These are phyloP conservation scores for Eragrostis tef DNA, from an alignment of 202 grass and related monocot species.

Conservation along the genomic window DNA sequence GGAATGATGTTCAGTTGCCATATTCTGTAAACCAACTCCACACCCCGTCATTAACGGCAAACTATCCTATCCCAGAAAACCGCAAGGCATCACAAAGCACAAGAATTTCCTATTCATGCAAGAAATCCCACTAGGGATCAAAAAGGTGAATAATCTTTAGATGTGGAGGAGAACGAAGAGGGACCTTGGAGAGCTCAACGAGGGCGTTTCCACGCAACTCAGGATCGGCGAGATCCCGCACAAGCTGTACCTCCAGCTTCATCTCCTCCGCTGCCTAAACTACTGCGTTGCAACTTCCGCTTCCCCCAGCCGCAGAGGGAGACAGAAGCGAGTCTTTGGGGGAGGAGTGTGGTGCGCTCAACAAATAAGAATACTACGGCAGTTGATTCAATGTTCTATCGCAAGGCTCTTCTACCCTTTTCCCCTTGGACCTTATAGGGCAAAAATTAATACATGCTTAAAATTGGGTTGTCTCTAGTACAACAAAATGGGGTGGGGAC, in stretches of 20 bases:
- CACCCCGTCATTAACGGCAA: slow-evolving; percentile 1
- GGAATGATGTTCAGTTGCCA: slow-evolving; percentile 8
- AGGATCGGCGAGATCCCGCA: slow-evolving; percentile 53
- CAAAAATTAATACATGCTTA: slow-evolving; percentile 12
- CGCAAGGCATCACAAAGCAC: slow-evolving; percentile 2
- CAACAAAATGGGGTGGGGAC: not conserved
- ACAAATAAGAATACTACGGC: not conserved
- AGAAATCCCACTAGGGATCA: slow-evolving; percentile 19
- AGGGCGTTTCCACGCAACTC: slow-evolving; percentile 75
- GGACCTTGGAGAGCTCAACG: slow-evolving; percentile 70
- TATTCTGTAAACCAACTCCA: not conserved
- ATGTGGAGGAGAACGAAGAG: not conserved
- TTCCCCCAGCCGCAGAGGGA: slow-evolving; percentile 8
- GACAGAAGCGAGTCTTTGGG: slow-evolving; percentile 30
- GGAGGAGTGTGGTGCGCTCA: slow-evolving; percentile 42
- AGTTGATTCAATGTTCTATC: not conserved
- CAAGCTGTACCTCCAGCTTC: slow-evolving; percentile 54
- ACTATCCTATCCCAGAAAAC: not conserved
- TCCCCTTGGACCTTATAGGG: not conserved
- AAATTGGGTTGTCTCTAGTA: not conserved
- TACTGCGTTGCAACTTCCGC: slow-evolving; percentile 6
- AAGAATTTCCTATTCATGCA: not conserved
- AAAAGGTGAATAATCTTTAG: not conserved
- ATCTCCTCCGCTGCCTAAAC: slow-evolving; percentile 45
- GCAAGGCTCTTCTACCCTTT: slow-evolving; percentile 20